These are phyloP conservation scores for Xylariaceae sp. DNA, from an alignment of 2,329 filamentous ascomycete genomes.

Conservation along the genomic window DNA sequence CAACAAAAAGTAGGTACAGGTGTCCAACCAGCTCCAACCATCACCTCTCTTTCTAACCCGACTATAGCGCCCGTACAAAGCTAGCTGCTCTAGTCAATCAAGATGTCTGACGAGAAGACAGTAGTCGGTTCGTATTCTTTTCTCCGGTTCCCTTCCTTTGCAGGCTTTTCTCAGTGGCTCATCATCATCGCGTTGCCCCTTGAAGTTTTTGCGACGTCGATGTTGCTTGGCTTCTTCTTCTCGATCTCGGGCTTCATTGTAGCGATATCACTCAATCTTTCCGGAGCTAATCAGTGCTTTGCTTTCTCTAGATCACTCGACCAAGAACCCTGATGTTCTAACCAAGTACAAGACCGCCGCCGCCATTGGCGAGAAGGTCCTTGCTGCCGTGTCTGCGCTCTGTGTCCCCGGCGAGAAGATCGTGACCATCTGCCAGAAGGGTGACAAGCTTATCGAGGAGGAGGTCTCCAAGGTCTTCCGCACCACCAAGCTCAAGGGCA, in stretches of 20 bases:
- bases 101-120: constrained; percentile 21
- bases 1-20: not conserved
- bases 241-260: not conserved
- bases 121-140: constrained; percentile 19
- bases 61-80: not conserved
- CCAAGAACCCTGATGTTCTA: constrained; percentile 88
- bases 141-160: not conserved
- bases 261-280: too few relatives aligned
- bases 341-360: constrained; percentile 99
- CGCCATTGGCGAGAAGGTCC: constrained; percentile 90
- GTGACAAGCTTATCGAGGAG: constrained; percentile 90
- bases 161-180: not conserved
- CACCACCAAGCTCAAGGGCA: constrained; percentile 97
- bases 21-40: constrained; percentile 2
- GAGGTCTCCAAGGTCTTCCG: constrained; percentile 95
- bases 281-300: constrained; percentile 18
- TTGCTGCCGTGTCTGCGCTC: constrained; percentile 72
- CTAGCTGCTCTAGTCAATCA: constrained; percentile 9
- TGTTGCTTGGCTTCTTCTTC: constrained; percentile 1
- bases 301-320: constrained; percentile 67
- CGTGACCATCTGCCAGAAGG: constrained; percentile 88
- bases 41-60: constrained; percentile 6
- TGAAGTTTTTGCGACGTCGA: not conserved
- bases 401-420: constrained; percentile 86
- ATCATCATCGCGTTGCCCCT: constrained; percentile 1